A percentile compares a stretch with the other conserved stretches of the same genome.
Conservation (phyloP, 257 asterid genomes). For the Cordia subcordata region DNA sequence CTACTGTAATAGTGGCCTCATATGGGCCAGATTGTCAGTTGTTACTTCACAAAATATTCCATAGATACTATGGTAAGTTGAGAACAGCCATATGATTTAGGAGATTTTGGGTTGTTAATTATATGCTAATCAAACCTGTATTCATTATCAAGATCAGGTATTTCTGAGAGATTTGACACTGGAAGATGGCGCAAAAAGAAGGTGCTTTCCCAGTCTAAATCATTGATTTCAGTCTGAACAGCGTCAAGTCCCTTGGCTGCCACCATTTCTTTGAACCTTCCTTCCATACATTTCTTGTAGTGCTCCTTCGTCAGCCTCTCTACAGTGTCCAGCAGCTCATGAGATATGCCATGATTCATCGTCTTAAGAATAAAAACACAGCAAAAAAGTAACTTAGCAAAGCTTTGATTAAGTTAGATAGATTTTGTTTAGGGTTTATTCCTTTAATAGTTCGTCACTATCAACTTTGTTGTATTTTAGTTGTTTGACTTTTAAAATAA, state of each 20-base stretch:
- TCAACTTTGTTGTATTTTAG: no score
- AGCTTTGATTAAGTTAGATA: background rate
- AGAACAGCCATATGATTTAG: background rate
- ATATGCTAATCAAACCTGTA: slow-evolving; percentile 44
- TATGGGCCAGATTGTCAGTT: no score
- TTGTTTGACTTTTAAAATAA: no score
- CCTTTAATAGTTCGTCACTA: no score
- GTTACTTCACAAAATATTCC: no score
- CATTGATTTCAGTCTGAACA: slow-evolving; percentile 43
- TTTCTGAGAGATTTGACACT: slow-evolving; percentile 47
- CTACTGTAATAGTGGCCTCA: no score
- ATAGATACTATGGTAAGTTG: no score
- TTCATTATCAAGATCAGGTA: slow-evolving; percentile 58
- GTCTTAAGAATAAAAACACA: slow-evolving; percentile 18
- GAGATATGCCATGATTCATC: slow-evolving; percentile 59
- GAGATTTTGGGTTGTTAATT: background rate
- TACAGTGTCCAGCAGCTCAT: no score
- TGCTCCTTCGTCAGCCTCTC: no score
- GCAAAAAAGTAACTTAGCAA: background rate
- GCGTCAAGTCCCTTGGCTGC: slow-evolving; percentile 52
- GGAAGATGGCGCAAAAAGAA: slow-evolving; percentile 63
- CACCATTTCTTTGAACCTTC: slow-evolving; percentile 65
- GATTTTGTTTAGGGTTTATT: no score
- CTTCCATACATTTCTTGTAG: no score
- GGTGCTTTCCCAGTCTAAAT: slow-evolving; percentile 70